Base-by-base conservation (phyloP, 371 early-diverging fungal species). In the Mortierella sp. region DNA sequence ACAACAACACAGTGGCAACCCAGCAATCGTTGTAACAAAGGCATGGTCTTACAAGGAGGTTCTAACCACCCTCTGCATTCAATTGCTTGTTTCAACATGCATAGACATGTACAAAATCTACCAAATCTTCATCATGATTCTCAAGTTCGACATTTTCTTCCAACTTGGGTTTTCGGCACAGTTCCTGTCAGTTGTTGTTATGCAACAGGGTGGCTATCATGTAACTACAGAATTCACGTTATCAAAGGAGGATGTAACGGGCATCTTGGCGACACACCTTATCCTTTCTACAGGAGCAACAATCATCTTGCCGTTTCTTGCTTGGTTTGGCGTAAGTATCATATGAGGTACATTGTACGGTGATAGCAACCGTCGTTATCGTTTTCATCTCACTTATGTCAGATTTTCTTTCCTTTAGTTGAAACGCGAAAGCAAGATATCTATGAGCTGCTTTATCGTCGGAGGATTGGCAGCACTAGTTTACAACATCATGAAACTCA, bases 71-170 rank as follows among this genome's bases (percentile, higher is more conserved):
- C n/a, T n/a, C n/a, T n/a, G n/a, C n/a, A n/a, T n/a, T n/a, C n/a
- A n/a, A n/a, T n/a, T n/a, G n/a, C n/a, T n/a, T n/a, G n/a, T n/a
- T n/a, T n/a, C n/a, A n/a, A n/a, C n/a, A n/a, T n/a, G n/a, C n/a
- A 34, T 77, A 88, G 88, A 86, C 57, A 91, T 90, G 70, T 97
- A 92, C 79, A 91, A 94, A 66, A 84, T 88, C 63, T 97, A 96
- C 81, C 95, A 95, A 54, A 88, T 95, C 49, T 94, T 97, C 65
- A 86, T 97, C 74, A 91, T 94, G 87, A 80, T 96, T 25, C 84
- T 97, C 61, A 96, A 96, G 70, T 85, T 96, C 31, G 95, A 95
- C 71, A 85, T 95, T 57, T 96, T 95, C 64, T 92, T 95, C 77
- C 91, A 93, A 47, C 80, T 94, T 41, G 91, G 92, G 8, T 95